A percentile compares a stretch with the other conserved stretches of the same genome.
Evolutionary conservation across 495 filamentous ascomycete genomes (phyloP).

Genomic region (Evernia prunastri): DNA sequence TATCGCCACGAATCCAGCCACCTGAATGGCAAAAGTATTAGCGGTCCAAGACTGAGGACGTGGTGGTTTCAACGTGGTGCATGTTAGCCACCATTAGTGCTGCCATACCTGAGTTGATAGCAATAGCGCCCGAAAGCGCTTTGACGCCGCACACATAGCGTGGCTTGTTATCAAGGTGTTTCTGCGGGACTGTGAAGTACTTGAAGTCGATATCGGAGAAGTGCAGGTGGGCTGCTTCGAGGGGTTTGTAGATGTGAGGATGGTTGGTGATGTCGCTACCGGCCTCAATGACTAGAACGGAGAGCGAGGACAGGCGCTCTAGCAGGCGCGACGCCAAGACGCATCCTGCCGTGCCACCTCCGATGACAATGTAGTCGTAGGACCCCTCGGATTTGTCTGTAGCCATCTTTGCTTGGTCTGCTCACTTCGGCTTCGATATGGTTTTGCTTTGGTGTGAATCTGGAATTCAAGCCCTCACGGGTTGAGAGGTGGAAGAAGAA

Average conservation of each 20-base stretch:
- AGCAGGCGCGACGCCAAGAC: slow-evolving; percentile 28
- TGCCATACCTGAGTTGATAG: slow-evolving; percentile 25
- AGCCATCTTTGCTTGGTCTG: no score
- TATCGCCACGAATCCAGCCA: slow-evolving; percentile 33
- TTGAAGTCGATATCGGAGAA: slow-evolving; percentile 32
- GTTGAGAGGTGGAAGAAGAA: no score
- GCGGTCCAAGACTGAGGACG: neutral
- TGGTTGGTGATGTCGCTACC: slow-evolving; percentile 28
- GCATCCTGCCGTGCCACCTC: slow-evolving; percentile 31
- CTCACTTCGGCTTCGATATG: no score
- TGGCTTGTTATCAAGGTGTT: slow-evolving; percentile 32
- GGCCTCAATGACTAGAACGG: slow-evolving; percentile 34
- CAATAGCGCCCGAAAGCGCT: slow-evolving; percentile 36
- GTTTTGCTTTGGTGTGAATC: no score
- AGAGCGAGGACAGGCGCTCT: slow-evolving; percentile 17
- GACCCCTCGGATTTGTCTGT: no score
- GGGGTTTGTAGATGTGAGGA: slow-evolving; percentile 22
- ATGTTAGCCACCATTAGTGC: neutral
- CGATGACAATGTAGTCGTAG: slow-evolving; percentile 31
- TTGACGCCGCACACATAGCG: slow-evolving; percentile 37
- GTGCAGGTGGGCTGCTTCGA: slow-evolving; percentile 14
- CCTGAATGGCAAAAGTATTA: neutral
- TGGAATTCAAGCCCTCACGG: no score
- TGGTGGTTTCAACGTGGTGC: neutral
- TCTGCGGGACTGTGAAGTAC: slow-evolving; percentile 32